Conservation (phyloP, 2,329 filamentous ascomycete genomes). For the Fusarium falciforme region DNA sequence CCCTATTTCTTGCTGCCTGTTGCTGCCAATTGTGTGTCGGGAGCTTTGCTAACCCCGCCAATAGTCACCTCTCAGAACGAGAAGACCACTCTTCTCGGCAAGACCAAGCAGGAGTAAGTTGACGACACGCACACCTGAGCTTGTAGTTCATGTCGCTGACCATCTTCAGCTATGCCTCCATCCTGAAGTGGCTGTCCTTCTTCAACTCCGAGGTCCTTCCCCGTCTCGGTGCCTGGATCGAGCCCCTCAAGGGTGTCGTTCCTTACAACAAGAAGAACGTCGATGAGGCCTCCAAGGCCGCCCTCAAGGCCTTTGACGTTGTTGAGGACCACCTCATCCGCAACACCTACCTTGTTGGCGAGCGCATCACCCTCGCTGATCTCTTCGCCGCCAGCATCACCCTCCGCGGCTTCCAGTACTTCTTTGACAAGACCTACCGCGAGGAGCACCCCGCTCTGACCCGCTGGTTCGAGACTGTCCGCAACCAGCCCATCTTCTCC, state of each 20-base stretch:
- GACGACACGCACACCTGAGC: not conserved
- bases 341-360: conserved; percentile 97
- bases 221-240: conserved; percentile 82
- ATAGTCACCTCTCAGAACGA: conserved; percentile 98
- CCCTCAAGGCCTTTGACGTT: conserved; percentile 75
- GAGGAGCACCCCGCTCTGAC: conserved; percentile 83
- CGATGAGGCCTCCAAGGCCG: conserved; percentile 79
- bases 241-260: conserved; percentile 82
- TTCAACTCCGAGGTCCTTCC: conserved; percentile 89
- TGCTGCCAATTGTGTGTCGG: conserved; percentile 42
- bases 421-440: conserved; percentile 94
- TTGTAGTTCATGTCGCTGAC: conserved; percentile 13
- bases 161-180: conserved; percentile 81
- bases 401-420: conserved; percentile 89
- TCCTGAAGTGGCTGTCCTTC: conserved; percentile 98
- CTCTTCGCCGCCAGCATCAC: conserved; percentile 84
- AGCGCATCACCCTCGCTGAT: conserved; percentile 97
- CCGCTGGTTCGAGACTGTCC: conserved; percentile 95
- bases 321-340: conserved; percentile 88
- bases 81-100: conserved; percentile 98
- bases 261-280: conserved; percentile 98
- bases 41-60: conserved; percentile 49
- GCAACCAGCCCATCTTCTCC: conserved; percentile 92
- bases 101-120: conserved; percentile 98
- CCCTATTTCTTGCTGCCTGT: conserved; percentile 39